Base-by-base conservation (phyloP, 2,329 filamentous ascomycete genomes). In the Ascosphaera apis region DNA sequence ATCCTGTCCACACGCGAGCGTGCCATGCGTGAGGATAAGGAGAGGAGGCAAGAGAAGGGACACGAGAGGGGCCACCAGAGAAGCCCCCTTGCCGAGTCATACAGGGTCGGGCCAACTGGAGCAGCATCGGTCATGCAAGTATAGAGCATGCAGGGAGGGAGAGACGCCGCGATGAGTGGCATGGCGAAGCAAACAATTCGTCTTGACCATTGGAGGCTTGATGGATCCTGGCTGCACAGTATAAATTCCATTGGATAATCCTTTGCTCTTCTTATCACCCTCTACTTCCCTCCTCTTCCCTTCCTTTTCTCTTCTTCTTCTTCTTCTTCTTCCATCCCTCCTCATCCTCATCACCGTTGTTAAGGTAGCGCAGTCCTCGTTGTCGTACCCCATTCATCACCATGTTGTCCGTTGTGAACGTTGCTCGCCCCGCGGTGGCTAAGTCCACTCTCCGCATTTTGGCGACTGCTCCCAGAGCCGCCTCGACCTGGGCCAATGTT, bases 401-500 rank as follows among this genome's bases (percentile, higher is more conserved):
- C 39, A 64, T 64, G 61, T 47, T 64, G 41, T 62, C 60, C 45
- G 58, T 58, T 41, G 46, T 60, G 37, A 53, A 57, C 53, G 47
- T 60, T 37, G 53, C 54, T 46, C 53, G 54, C 48, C 57, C 53
- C 49, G 53, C 47, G 39, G 46, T 49, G 45, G 53, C 51, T 44
- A 49, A 58, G 45, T 51, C 52, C 41, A 49, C 47, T 44, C 40
- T 55, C 47, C 54, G 56, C 44, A 46, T 50, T 39, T 44, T 56
- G 16, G 40, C 55, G 39, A 48, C 53, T 40, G 61, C 61, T 46
- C 55, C 62, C 44, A 63, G 69, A 53, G 69, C 74, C 48, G 74
- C 71, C 47, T 92, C 83, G 41, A 80, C 78, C 46, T 95, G 86
- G 84, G 72, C 80, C 53, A 77, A 79, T 51, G 82, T 95, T 38